Evolutionary conservation across 1,284 basidiomycete genomes (phyloP), one percentile per base, ranked within the genome.

Genomic region (Rhodotorula sp.): DNA sequence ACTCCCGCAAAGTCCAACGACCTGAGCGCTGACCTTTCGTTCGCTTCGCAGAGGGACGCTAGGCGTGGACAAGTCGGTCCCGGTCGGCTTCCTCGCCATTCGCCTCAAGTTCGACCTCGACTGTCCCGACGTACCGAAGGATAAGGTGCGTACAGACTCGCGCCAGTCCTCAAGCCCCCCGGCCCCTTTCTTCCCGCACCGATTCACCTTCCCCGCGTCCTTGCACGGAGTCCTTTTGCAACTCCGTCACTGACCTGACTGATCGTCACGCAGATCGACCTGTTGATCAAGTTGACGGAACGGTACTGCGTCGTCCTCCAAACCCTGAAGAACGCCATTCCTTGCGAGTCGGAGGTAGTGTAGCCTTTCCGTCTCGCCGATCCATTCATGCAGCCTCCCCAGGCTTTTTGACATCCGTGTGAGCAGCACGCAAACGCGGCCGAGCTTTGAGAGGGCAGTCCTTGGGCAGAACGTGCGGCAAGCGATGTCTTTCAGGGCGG

Each of bases 231-330:
- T 22, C 17, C 13, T 2, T 22, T 22, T 44, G n/a, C n/a, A n/a
- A 29, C 27, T 51, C 9, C 24, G 15, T 24, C 27, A 4, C 13
- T 19, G 10, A n/a, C 17, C 9, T 27, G 24, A n/a, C 7, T 30
- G 2, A 13, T 13, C 47, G 32, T 47, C 24, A 1, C 19, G 20
- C 61, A 71, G 66, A 49, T 71, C 19, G 66, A 64, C 44, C 59
- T 64, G 29, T 58, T 71, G 46, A 47, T 67, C 61, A 53, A 67
- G 58, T 32, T 67, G 8, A 71, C 69, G 19, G 69, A 71, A 62
- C 57, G 69, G 27, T 71, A 71, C 57, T 71, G 69, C 20, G 69
- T 71, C 32, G 62, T 71, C 10, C 36, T 63, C 20, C 66, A 68
- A 32, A 66, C 63, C 13, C 53, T 69, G 3, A 66, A 62, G 48